Conservation (phyloP, 2,329 filamentous ascomycete species). For the Fusarium duplospermum region DNA sequence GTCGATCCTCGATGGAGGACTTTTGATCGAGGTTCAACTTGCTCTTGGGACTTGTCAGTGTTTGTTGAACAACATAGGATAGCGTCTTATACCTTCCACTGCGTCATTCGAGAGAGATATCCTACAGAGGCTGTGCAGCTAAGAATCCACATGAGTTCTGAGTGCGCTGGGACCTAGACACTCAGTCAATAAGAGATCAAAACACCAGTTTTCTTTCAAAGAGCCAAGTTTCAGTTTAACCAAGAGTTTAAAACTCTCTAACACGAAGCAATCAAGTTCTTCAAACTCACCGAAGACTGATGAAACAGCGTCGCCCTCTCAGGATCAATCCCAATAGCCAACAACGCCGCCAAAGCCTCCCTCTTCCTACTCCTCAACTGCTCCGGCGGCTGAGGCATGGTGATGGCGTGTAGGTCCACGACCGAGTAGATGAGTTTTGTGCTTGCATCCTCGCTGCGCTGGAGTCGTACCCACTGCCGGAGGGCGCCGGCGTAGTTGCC, state of each 20-base stretch:
- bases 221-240: background rate
- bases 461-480: slow-evolving; percentile 85
- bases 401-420: slow-evolving; percentile 95
- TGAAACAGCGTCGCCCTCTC: slow-evolving; percentile 83
- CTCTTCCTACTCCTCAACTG: slow-evolving; percentile 73
- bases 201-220: background rate
- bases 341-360: slow-evolving; percentile 81
- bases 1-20: slow-evolving; percentile 67
- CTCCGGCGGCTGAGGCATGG: slow-evolving; percentile 74
- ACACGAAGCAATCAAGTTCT: background rate
- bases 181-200: background rate
- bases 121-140: slow-evolving; percentile 92
- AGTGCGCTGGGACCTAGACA: slow-evolving; percentile 76
- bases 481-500: slow-evolving; percentile 96
- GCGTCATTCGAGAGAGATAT: slow-evolving; percentile 97
- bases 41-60: slow-evolving; percentile 61
- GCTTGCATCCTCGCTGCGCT: slow-evolving; percentile 67
- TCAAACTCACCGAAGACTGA: slow-evolving; percentile 75
- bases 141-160: slow-evolving; percentile 97
- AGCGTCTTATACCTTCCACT: slow-evolving; percentile 82
- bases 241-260: background rate
- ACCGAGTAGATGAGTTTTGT: slow-evolving; percentile 83
- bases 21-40: slow-evolving; percentile 76
- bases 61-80: background rate
- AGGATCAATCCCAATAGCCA: slow-evolving; percentile 87